A percentile compares a stretch with the other conserved stretches of the same genome.
These are phyloP conservation scores for Uronychia binucleata DNA, from an alignment of 73 alveolate species.

Conservation along the genomic window DNA sequence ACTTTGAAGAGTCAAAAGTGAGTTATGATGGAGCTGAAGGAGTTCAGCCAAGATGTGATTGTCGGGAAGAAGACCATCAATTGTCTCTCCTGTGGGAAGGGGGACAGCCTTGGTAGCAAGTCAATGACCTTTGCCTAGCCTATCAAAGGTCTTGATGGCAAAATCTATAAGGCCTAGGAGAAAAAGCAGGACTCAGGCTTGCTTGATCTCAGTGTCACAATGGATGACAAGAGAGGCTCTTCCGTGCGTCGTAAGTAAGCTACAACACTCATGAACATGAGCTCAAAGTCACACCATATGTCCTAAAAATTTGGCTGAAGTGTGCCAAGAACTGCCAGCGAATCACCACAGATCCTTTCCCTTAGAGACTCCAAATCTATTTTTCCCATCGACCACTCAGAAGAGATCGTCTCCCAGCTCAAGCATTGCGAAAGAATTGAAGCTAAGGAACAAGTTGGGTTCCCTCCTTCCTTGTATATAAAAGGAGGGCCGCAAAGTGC, in stretches of 20 bases:
- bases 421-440: no score
- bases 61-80: slow-evolving; percentile 57
- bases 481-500: no score
- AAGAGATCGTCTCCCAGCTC: background rate
- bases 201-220: background rate
- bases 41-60: slow-evolving; percentile 22
- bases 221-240: background rate
- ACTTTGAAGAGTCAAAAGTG: background rate
- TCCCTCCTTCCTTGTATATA: no score
- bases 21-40: slow-evolving; percentile 26
- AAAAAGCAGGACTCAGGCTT: background rate
- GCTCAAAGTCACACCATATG: background rate
- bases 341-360: background rate
- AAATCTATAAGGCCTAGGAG: slow-evolving; percentile 33
- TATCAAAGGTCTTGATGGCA: slow-evolving; percentile 53
- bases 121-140: background rate
- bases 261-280: background rate
- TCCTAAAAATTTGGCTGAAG: background rate
- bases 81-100: slow-evolving; percentile 61
- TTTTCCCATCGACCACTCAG: background rate
- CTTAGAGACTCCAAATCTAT: background rate
- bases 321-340: background rate
- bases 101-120: no score
- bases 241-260: background rate
- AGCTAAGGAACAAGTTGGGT: no score